Evolutionary conservation across 495 filamentous ascomycete genomes (phyloP).

Genomic region (Lasiosphaeria hispida): DNA sequence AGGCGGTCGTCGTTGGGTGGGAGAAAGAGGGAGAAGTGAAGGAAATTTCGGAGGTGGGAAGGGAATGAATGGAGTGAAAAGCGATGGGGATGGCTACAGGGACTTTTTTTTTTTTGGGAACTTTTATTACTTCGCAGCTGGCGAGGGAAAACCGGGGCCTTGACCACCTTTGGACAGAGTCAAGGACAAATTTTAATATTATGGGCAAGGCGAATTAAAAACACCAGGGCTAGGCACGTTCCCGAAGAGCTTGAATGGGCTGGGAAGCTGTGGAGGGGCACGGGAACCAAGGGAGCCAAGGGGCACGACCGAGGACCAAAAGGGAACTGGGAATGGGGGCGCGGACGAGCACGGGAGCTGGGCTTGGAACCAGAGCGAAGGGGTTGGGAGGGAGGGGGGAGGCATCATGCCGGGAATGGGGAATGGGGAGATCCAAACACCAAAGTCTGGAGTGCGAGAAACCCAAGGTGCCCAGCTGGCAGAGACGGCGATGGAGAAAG

Average conservation of each 20-base stretch:
- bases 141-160: slow-evolving; percentile 49
- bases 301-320: slow-evolving; percentile 1
- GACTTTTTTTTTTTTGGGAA: slow-evolving; percentile 33
- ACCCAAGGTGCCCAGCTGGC: background rate
- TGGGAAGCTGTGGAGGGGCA: background rate
- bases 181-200: slow-evolving; percentile 44
- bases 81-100: slow-evolving; percentile 45
- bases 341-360: background rate
- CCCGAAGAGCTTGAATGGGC: background rate
- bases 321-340: slow-evolving; percentile 1
- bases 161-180: slow-evolving; percentile 38
- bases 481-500: background rate
- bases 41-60: slow-evolving; percentile 17
- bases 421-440: background rate
- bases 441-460: background rate
- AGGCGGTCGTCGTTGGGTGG: slow-evolving; percentile 50
- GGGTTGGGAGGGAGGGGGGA: background rate
- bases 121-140: slow-evolving; percentile 39
- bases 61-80: slow-evolving; percentile 2
- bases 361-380: slow-evolving; percentile 5
- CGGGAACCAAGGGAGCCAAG: slow-evolving; percentile 10
- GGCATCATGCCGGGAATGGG: slow-evolving; percentile 5
- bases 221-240: slow-evolving; percentile 32
- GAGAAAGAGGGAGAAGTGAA: slow-evolving; percentile 34
- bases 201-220: slow-evolving; percentile 48